Base-by-base conservation (phyloP, 768 basidiomycete species). In the Mrakia frigida region DNA sequence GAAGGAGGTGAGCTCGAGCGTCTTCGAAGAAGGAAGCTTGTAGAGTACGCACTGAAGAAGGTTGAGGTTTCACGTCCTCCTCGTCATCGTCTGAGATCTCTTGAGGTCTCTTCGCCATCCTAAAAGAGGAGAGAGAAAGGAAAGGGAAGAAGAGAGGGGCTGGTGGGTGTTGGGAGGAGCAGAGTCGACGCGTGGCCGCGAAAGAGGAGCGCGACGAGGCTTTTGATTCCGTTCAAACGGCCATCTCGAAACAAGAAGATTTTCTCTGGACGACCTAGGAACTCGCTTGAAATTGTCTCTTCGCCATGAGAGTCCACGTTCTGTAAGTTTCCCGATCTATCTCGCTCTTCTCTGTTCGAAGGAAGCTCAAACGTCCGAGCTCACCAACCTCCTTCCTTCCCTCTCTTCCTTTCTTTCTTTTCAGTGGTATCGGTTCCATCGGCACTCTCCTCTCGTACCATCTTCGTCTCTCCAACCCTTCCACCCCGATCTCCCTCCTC, bases 361-460 rank as follows among this genome's bases (percentile, higher is more conserved):
- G 21, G 46, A 63, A 63, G 61, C 1, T 11, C 63, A 28, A 16
- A n/a, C 63, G 31, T 31, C 63, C 33, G 18, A 65, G 37, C 33
- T 39, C 70, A 33, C 21, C 43, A 31, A 50, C 33, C 37, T 28
- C 37, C 25, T 23, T 35, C 74, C 31, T 59, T 46, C 56, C 60
- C 31, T 28, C 71, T 52, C 69, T 53, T 35, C 52, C 53, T 43
- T 46, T 25, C 53, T 59, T 14, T 63, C 74, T n/a, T 91, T 92
- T 91, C 89, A 86, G 92, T 78, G 93, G 94, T 79, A 83, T 93
- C 59, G 93, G 93, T 69, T 87, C 93, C 61, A 88, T 96, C 78
- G 95, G 95, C 74, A 88, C 89, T 39, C 88, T 98, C 76, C 79
- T 98, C 79, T 87, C 94, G 23, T 88, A 91, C 82, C 88, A 95